Evolutionary conservation across 1,139 yeast genomes (phyloP).

Genomic region (Lodderomyces beijingensis): DNA sequence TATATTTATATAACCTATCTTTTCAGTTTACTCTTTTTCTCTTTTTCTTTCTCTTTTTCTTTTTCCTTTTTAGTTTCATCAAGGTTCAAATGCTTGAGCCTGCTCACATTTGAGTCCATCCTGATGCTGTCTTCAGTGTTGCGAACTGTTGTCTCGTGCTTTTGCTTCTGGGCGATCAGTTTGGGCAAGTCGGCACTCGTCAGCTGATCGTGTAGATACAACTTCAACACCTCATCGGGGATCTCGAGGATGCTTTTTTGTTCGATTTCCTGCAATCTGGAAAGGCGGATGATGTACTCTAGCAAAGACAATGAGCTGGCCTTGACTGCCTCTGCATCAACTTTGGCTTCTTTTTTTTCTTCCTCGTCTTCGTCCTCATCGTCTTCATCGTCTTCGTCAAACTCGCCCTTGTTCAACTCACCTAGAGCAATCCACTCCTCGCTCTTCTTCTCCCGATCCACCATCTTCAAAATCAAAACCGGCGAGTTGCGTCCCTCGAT

Average conservation of each 20-base stretch:
- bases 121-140: slow-evolving; percentile 20
- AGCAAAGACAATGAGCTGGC: slow-evolving; percentile 48
- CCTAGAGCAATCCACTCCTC: slow-evolving; percentile 57
- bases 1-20: too few species aligned
- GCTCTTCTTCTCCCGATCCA: slow-evolving; percentile 21
- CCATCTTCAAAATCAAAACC: slow-evolving; percentile 56
- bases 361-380: slow-evolving; percentile 27
- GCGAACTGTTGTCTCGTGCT: slow-evolving; percentile 13
- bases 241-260: slow-evolving; percentile 50
- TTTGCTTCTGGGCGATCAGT: slow-evolving; percentile 15
- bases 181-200: slow-evolving; percentile 22
- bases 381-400: slow-evolving; percentile 20
- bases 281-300: slow-evolving; percentile 61
- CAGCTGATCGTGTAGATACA: slow-evolving; percentile 65
- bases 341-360: slow-evolving; percentile 16
- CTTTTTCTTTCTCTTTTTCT: background rate
- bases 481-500: slow-evolving; percentile 65
- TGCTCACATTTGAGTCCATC: slow-evolving; percentile 31
- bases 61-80: background rate
- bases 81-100: slow-evolving; percentile 31
- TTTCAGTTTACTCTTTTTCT: background rate
- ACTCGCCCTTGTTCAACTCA: slow-evolving; percentile 28
- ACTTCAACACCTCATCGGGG: slow-evolving; percentile 62
- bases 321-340: slow-evolving; percentile 9
- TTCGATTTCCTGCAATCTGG: slow-evolving; percentile 62